These are phyloP conservation scores for Maudiozyma bulderi DNA, from an alignment of 805 yeast species.

Conservation along the genomic window DNA sequence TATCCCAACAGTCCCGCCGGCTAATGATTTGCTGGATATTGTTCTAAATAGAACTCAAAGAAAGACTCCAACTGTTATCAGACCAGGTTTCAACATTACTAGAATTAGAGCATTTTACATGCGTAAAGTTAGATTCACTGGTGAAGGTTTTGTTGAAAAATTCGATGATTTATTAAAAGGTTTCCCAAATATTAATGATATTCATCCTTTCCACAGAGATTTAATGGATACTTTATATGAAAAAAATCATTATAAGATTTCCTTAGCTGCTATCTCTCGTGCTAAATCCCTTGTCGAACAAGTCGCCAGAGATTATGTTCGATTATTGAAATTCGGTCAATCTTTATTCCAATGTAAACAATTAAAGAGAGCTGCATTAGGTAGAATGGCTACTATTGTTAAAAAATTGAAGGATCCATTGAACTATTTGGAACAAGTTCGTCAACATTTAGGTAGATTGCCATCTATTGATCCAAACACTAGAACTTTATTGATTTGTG, in stretches of 20 bases:
- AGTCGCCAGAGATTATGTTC: constrained; percentile 88
- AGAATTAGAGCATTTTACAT: constrained; percentile 95
- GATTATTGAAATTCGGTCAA: constrained; percentile 94
- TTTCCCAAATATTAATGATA: constrained; percentile 93
- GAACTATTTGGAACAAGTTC: constrained; percentile 89
- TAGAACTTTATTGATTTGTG: constrained; percentile 93
- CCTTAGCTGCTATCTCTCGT: constrained; percentile 86
- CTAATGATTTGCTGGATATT: constrained; percentile 90
- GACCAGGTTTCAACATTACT: constrained; percentile 92
- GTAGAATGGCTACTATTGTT: constrained; percentile 98
- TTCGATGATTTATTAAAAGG: constrained; percentile 75
- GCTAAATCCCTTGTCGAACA: constrained; percentile 93
- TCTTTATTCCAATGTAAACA: constrained; percentile 97
- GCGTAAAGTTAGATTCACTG: constrained; percentile 95
- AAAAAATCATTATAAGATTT: constrained; percentile 95
- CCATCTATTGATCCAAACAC: constrained; percentile 98
- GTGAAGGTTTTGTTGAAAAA: constrained; percentile 93
- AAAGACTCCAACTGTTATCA: constrained; percentile 97
- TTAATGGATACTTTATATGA: constrained; percentile 96
- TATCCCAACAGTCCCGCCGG: constrained; percentile 86
- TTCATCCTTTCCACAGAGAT: constrained; percentile 97
- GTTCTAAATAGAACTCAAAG: constrained; percentile 96
- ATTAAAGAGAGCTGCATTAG: constrained; percentile 94
- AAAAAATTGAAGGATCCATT: constrained; percentile 93
- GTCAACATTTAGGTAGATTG: constrained; percentile 97